phyloP scores from a whole-genome alignment of 176 grass and related monocot species.

The Aegilops umbellulata region DNA sequence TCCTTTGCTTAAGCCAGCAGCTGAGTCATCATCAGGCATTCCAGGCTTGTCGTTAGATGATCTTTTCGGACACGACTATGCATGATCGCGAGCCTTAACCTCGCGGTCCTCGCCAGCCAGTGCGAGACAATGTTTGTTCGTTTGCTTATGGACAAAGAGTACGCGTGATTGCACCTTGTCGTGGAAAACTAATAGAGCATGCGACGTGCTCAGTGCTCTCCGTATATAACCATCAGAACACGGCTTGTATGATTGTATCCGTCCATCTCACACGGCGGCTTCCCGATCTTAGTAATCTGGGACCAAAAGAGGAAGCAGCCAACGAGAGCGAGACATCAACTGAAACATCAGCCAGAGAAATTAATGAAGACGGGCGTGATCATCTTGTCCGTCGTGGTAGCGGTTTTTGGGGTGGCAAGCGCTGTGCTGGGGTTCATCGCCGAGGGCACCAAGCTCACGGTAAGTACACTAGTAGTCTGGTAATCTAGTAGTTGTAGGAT shows the following conservation, averaged over 20 bases:
- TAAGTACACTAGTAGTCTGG: not conserved
- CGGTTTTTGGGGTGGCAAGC: constrained; percentile 12
- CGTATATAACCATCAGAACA: not conserved
- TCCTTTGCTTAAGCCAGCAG: too few relatives aligned
- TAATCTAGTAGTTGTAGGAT: too few relatives aligned
- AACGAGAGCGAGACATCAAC: not conserved
- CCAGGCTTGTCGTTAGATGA: not conserved
- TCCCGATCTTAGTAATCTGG: not conserved
- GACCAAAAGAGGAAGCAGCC: not conserved
- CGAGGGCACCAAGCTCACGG: constrained; percentile 1
- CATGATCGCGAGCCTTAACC: not conserved
- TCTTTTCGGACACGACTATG: not conserved
- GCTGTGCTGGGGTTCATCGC: constrained; percentile 31
- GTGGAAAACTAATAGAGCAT: not conserved
- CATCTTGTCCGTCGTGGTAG: not conserved
- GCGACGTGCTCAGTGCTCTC: too few relatives aligned
- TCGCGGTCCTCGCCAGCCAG: not conserved
- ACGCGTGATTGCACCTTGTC: not conserved
- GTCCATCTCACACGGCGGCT: not conserved
- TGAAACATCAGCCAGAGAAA: not conserved
- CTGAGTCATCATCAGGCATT: too few relatives aligned
- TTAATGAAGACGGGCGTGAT: not conserved
- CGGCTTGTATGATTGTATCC: not conserved
- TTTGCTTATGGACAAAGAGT: not conserved
- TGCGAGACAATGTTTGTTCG: not conserved